Conservation (phyloP, 352 stramenopile species). For the Thalassiosira oceanica region DNA sequence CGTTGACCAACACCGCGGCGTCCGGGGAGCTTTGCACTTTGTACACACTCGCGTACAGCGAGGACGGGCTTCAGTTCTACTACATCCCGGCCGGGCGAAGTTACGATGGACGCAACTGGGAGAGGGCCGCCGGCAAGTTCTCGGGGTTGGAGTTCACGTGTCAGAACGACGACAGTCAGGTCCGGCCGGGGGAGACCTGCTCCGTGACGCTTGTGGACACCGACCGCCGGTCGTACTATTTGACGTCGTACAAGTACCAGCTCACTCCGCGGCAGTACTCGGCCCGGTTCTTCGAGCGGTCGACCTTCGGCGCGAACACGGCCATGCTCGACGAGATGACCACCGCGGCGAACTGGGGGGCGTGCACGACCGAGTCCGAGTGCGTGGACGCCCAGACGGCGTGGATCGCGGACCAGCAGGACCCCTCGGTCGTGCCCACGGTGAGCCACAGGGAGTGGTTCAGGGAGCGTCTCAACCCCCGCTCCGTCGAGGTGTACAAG, state of each 20-base stretch:
- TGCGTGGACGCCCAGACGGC: slow-evolving; percentile 14
- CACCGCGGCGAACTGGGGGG: neutral
- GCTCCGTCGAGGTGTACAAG: slow-evolving; percentile 21
- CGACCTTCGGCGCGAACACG: slow-evolving; percentile 29
- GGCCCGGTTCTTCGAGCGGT: slow-evolving; percentile 42
- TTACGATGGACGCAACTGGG: slow-evolving; percentile 42
- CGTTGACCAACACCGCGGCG: slow-evolving; percentile 21
- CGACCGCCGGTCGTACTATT: slow-evolving; percentile 3
- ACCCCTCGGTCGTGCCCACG: slow-evolving; percentile 19
- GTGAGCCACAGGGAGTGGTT: slow-evolving; percentile 36
- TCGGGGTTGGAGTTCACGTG: slow-evolving; percentile 11
- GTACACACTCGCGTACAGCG: slow-evolving; percentile 2
- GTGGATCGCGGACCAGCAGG: slow-evolving; percentile 38
- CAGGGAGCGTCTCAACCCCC: slow-evolving; percentile 27
- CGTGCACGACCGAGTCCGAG: slow-evolving; percentile 11
- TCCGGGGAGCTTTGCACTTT: slow-evolving; percentile 31
- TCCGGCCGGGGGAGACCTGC: slow-evolving; percentile 8
- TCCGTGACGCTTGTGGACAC: slow-evolving; percentile 9
- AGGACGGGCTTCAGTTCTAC: slow-evolving; percentile 5
- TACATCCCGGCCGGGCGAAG: slow-evolving; percentile 40
- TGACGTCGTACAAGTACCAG: slow-evolving; percentile 12
- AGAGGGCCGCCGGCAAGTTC: slow-evolving; percentile 17
- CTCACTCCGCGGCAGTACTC: slow-evolving; percentile 2
- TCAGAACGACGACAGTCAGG: neutral
- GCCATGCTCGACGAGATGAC: neutral